phyloP scores from a whole-genome alignment of 441 rosid genomes.

The Pelargonium australe region DNA sequence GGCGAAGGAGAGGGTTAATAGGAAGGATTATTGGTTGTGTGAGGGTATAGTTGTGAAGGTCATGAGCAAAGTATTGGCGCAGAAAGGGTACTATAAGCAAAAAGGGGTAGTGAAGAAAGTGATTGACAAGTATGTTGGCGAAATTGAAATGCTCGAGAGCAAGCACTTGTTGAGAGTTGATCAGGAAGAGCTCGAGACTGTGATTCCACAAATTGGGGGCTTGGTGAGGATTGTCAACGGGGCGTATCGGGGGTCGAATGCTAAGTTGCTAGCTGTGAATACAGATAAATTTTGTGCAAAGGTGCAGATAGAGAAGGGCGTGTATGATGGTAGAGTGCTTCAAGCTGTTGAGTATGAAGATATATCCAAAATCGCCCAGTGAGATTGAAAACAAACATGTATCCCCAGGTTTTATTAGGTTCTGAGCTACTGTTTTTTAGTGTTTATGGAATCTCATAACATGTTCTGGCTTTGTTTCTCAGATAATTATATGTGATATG shows the following conservation, averaged over 20 bases:
- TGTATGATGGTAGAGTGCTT: conserved; percentile 80
- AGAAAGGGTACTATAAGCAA: conserved; percentile 83
- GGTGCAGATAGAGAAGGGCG: conserved; percentile 85
- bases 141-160: conserved; percentile 71
- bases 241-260: conserved; percentile 71
- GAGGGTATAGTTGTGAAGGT: conserved; percentile 86
- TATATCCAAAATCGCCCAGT: conserved; percentile 64
- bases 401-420: neutral
- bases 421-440: neutral
- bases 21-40: conserved; percentile 84
- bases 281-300: conserved; percentile 78
- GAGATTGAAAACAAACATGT: conserved; percentile 13
- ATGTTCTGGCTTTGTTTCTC: neutral
- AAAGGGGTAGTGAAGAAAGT: conserved; percentile 78
- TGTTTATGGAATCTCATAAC: neutral
- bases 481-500: neutral
- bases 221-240: conserved; percentile 79
- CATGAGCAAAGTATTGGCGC: conserved; percentile 70
- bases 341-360: conserved; percentile 85
- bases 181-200: conserved; percentile 94
- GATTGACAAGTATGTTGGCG: conserved; percentile 80
- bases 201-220: conserved; percentile 79
- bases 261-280: conserved; percentile 67
- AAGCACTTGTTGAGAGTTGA: conserved; percentile 80
- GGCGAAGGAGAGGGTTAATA: conserved; percentile 65